Percentiles rank a stretch among this genome's conserved stretches.
Evolutionary conservation across 2,329 filamentous ascomycete genomes (phyloP).

Genomic region (Alternaria atra): DNA sequence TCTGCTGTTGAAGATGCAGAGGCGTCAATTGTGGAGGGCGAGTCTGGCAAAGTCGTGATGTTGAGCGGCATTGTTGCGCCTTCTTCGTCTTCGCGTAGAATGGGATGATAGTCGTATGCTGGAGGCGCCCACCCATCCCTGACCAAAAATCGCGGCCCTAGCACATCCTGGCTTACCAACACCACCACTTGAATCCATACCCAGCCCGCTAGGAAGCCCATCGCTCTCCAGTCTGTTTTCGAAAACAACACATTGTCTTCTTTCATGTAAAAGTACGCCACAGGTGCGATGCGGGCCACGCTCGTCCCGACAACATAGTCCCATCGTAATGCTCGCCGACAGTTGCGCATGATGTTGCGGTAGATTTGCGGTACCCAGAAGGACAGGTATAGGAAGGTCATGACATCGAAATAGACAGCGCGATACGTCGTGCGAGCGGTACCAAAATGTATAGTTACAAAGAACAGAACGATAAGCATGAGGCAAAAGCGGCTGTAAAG

Average conservation of each 20-base stretch:
- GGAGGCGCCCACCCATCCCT: constrained; percentile 71
- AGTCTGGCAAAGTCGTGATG: constrained; percentile 48
- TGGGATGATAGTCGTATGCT: constrained; percentile 94
- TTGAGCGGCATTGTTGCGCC: constrained; percentile 81
- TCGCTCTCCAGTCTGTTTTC: constrained; percentile 70
- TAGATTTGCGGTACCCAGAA: constrained; percentile 93
- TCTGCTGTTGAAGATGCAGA: constrained; percentile 21
- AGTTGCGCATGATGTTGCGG: constrained; percentile 89
- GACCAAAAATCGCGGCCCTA: constrained; percentile 89
- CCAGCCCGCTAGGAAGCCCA: constrained; percentile 75
- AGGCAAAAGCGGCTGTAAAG: constrained; percentile 71
- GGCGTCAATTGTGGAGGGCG: constrained; percentile 19
- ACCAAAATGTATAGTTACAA: constrained; percentile 67
- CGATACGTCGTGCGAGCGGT: constrained; percentile 64
- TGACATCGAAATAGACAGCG: constrained; percentile 65
- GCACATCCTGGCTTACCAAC: constrained; percentile 81
- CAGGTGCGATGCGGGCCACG: constrained; percentile 76
- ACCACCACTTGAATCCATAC: constrained; percentile 85
- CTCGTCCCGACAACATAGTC: constrained; percentile 89
- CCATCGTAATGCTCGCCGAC: constrained; percentile 89
- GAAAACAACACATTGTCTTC: constrained; percentile 83
- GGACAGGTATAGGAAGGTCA: constrained; percentile 81
- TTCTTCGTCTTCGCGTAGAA: constrained; percentile 84
- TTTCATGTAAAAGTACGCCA: constrained; percentile 85
- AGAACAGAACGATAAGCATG: constrained; percentile 64